Evolutionary conservation across 129 eudicot species (phyloP).

Genomic region (Chrysanthemum seticuspe): DNA sequence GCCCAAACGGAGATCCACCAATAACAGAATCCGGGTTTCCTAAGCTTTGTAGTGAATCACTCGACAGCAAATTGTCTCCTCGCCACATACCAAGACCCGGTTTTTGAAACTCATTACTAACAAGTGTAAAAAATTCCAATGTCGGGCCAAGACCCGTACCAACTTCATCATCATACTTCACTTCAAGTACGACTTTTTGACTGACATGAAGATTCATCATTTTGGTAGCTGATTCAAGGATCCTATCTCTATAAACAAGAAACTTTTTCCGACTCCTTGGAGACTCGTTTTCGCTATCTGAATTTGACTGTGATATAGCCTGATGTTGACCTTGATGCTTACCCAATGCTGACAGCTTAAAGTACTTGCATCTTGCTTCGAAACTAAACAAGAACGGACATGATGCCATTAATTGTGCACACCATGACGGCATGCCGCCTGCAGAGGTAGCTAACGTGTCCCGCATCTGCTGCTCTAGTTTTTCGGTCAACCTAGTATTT

Average conservation of each 20-base stretch:
- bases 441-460: slow-evolving; percentile 63
- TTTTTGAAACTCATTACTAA: slow-evolving; percentile 78
- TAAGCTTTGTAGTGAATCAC: neutral
- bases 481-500: slow-evolving; percentile 72
- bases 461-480: slow-evolving; percentile 86
- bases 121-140: slow-evolving; percentile 88
- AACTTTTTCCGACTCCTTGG: slow-evolving; percentile 65
- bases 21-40: slow-evolving; percentile 25
- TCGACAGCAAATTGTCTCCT: slow-evolving; percentile 44
- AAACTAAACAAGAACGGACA: slow-evolving; percentile 83
- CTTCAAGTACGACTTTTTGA: slow-evolving; percentile 75
- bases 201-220: slow-evolving; percentile 77
- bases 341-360: slow-evolving; percentile 65
- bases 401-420: slow-evolving; percentile 55
- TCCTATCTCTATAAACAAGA: slow-evolving; percentile 53
- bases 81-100: slow-evolving; percentile 89
- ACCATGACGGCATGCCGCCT: slow-evolving; percentile 92
- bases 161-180: slow-evolving; percentile 80
- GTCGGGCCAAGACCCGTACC: slow-evolving; percentile 99
- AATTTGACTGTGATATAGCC: slow-evolving; percentile 35
- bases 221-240: slow-evolving; percentile 75
- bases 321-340: slow-evolving; percentile 44
- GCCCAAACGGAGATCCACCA: slow-evolving; percentile 52
- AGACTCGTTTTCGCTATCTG: slow-evolving; percentile 42
- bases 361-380: slow-evolving; percentile 75